Evolutionary conservation across 2,329 filamentous ascomycete genomes (phyloP).

Genomic region (Colletotrichum orbiculare): DNA sequence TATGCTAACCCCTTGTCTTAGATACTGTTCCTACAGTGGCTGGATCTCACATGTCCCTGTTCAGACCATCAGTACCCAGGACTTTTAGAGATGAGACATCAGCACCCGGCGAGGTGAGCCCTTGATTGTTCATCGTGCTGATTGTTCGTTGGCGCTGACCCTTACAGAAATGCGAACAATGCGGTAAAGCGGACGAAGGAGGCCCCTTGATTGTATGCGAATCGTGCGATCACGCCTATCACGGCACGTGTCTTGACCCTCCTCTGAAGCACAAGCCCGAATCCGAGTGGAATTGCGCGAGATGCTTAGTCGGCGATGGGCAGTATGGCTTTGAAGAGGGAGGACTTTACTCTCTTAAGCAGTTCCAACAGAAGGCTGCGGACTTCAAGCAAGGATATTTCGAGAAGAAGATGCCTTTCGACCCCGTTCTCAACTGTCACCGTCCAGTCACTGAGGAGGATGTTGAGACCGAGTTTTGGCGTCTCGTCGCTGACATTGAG

Average conservation of each 20-base stretch:
- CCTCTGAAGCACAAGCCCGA: constrained; percentile 82
- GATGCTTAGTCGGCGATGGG: constrained; percentile 94
- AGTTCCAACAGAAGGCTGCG: constrained; percentile 95
- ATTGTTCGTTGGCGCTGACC: constrained; percentile 35
- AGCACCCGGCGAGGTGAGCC: constrained; percentile 55
- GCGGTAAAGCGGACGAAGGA: constrained; percentile 80
- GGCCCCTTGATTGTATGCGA: constrained; percentile 84
- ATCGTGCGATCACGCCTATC: constrained; percentile 89
- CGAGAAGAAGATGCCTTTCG: constrained; percentile 87
- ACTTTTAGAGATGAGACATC: constrained; percentile 65
- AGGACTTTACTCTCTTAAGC: constrained; percentile 91
- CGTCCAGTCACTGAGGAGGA: constrained; percentile 92
- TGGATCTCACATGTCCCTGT: constrained; percentile 95
- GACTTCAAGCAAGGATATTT: constrained; percentile 97
- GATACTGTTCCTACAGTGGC: constrained; percentile 84
- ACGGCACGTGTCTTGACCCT: constrained; percentile 89
- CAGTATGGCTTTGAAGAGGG: constrained; percentile 99
- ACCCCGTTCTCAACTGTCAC: constrained; percentile 83
- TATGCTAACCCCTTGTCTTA: constrained; percentile 46
- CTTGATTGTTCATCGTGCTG: not conserved
- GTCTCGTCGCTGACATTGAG: constrained; percentile 90
- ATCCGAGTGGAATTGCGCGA: constrained; percentile 94
- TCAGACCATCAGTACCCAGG: constrained; percentile 82
- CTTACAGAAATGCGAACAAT: constrained; percentile 82
- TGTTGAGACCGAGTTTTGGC: constrained; percentile 96